Evolutionary conservation across 2,329 filamentous ascomycete species (phyloP), one percentile per base, ranked within the genome.

Genomic region (Aphanoascus verrucosus): DNA sequence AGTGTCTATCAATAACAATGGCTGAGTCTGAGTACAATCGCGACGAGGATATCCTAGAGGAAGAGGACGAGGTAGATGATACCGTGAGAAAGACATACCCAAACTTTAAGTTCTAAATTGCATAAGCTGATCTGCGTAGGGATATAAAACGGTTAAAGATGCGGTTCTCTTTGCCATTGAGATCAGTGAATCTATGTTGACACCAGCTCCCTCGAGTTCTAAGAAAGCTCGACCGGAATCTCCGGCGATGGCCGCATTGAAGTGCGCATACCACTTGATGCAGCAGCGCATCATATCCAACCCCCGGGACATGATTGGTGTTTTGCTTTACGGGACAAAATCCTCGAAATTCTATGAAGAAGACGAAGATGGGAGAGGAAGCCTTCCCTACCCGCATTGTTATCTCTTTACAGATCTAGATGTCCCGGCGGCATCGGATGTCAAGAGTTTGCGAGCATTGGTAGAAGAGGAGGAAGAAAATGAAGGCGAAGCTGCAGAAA

Each of bases 261-360:
- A 95, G 76, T 96, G 88, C 63, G 93, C 91, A 55, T 94, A 94
- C 64, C 82, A 88, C 64, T 76, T 98, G 51, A 96, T 98, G 88
- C 88, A 97, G 71, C 91, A 97, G 72, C 88, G 93, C 62, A 97
- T 98, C 69, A 97, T 98, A 62, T 91, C 91, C 2, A 91, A 90
- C 57, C 93, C 93, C 1, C 90, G 85, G 64, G 93, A 98, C 57
- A 94, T 96, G 87, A 96, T 98, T 80, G 90, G 91, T 1, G 85
- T 98, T 23, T 69, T 98, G 37, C 76, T 98, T 0, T 98, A 94
- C 65, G 90, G 90, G 7, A 98, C 93, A 0, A 77, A 94, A 63
- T 80, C 87, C 69, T 87, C 88, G 38, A 89, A 84, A 61, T 90
- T 89, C 58, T 81, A 84, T 44, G 81, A 83, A 14, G 82, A 84